A percentile compares a stretch with the other conserved stretches of the same genome.
These are phyloP conservation scores for Dictyostelium purpureum DNA, from an alignment of 78 protist species.

Conservation along the genomic window DNA sequence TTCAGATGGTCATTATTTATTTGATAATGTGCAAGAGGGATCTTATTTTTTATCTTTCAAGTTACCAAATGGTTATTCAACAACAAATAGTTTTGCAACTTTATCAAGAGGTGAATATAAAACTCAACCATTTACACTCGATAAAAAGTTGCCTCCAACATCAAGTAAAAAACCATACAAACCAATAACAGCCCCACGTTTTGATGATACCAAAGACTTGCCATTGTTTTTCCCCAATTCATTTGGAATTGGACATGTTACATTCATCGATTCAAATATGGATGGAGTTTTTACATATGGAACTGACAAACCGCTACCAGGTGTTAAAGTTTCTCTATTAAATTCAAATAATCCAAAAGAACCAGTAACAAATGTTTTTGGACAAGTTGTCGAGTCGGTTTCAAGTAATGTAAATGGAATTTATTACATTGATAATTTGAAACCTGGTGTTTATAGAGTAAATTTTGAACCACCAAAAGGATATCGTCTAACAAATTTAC, in stretches of 20 bases:
- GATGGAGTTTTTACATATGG: not conserved
- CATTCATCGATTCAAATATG: constrained; percentile 5
- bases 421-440: not conserved
- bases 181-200: not conserved
- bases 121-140: too few species aligned
- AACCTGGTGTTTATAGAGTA: not conserved
- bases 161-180: not conserved
- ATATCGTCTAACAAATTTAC: not conserved
- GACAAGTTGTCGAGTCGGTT: not conserved
- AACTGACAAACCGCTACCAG: not conserved
- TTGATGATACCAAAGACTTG: not conserved
- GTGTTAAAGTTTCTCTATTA: not conserved
- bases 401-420: not conserved
- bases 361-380: not conserved
- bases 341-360: not conserved
- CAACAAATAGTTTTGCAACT: not conserved
- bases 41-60: not conserved
- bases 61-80: not conserved
- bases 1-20: constrained; percentile 5
- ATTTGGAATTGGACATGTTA: not conserved
- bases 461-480: not conserved
- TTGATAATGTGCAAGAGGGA: not conserved
- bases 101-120: too few species aligned
- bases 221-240: not conserved
- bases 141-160: not conserved